Percentiles rank a stretch among this genome's conserved stretches.
Conservation (phyloP, 2,329 filamentous ascomycete species). For the Fusarium newnesense region DNA sequence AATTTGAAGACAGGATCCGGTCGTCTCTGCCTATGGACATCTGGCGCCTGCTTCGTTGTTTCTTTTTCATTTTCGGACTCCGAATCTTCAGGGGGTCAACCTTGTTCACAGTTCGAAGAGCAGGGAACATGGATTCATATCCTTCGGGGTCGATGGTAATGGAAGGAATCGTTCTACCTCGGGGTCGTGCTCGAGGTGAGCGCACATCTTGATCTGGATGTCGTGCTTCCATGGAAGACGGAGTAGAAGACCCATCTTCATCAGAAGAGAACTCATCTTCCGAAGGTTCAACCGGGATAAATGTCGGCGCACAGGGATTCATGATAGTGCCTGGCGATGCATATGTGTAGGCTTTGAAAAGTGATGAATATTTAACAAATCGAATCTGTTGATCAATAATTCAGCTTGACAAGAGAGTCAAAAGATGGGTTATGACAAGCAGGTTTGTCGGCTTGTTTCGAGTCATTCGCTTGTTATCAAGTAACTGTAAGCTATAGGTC, state of each 20-base stretch:
- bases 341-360: not conserved
- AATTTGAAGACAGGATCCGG: not conserved
- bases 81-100: not conserved
- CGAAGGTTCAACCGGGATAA: slow-evolving; percentile 34
- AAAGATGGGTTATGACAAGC: not conserved
- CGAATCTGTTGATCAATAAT: not conserved
- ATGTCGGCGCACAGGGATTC: slow-evolving; percentile 46
- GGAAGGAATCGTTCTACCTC: not conserved
- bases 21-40: not conserved
- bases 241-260: not conserved
- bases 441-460: not conserved
- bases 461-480: not conserved
- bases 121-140: slow-evolving; percentile 41
- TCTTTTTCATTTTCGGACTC: not conserved
- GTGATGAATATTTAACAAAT: not conserved
- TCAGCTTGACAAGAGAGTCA: not conserved
- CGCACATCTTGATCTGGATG: not conserved
- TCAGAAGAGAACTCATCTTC: slow-evolving; percentile 3
- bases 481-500: not conserved
- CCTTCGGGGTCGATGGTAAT: slow-evolving; percentile 32
- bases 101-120: slow-evolving; percentile 15
- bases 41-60: not conserved
- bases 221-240: slow-evolving; percentile 1
- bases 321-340: slow-evolving; percentile 22
- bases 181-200: not conserved